These are phyloP conservation scores for Oryza brachyantha DNA, from an alignment of 176 grass and related monocot species.

Conservation along the genomic window DNA sequence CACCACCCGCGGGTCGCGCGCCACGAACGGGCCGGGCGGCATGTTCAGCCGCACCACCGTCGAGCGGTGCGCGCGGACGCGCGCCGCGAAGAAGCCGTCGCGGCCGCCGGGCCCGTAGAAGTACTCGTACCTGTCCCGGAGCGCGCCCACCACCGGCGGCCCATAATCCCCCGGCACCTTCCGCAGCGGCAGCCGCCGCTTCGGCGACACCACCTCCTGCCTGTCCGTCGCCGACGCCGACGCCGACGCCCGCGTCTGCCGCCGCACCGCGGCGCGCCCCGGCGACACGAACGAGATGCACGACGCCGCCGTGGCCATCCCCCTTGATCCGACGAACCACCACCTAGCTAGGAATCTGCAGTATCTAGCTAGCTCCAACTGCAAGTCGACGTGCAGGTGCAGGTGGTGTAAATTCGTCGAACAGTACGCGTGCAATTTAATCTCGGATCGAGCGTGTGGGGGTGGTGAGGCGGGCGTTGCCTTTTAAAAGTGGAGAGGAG, in stretches of 20 bases:
- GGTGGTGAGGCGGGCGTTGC: too few relatives aligned
- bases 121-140: constrained; percentile 74
- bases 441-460: not conserved
- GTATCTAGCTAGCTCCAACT: not conserved
- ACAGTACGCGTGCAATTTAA: not conserved
- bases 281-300: constrained; percentile 15
- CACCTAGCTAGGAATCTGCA: not conserved
- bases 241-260: constrained; percentile 1
- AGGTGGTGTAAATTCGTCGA: not conserved
- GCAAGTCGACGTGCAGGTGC: not conserved
- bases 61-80: constrained; percentile 55
- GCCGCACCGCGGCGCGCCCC: not conserved
- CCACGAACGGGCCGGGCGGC: constrained; percentile 85
- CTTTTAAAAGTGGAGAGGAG: not conserved
- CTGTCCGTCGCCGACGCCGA: constrained; percentile 45
- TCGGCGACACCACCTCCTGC: constrained; percentile 34
- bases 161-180: constrained; percentile 90
- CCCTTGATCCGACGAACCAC: not conserved
- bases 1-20: constrained; percentile 77
- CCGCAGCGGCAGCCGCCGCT: constrained; percentile 52
- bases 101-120: constrained; percentile 79
- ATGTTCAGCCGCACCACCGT: constrained; percentile 93
- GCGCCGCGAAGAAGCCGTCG: constrained; percentile 85
- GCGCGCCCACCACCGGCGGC: constrained; percentile 59
- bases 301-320: constrained; percentile 29